Base-by-base conservation (phyloP, 306 rosid species). In the Vachellia collinsii region DNA sequence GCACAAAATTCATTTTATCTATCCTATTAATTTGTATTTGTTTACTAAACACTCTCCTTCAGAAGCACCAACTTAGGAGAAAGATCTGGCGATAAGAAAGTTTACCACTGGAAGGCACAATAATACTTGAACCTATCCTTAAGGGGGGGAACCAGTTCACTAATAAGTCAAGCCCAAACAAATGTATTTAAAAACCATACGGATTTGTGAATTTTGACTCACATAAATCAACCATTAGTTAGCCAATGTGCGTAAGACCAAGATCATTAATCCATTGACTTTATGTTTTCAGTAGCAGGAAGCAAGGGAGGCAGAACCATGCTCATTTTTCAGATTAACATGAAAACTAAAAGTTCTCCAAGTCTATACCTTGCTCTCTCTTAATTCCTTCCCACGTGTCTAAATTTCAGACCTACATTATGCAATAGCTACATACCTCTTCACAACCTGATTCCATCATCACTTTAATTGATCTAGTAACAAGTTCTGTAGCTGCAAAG, bases 371-470 rank as follows among this genome's bases (percentile, higher is more conserved):
- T 38, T 38, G 76, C 67, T 82, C 76, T 34, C 54, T 41, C 64
- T 72, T 64, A 8, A 42, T 13, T 72, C 79, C 53, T 72, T 66
- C 39, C 44, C 38, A 72, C 23, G 54, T 3, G 19, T 11, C 43
- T 70, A 53, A 69, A 46, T 72, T 23, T 69, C 38, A 70, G 43
- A 47, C 19, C 47, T 61, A 25, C 61, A 62, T 53, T 6, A 12
- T 6, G 25, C 46, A 54, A 63, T 20, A 58, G 53, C 37, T 3
- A 75, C 82, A 78, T 93, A 93, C 99, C 98, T 95, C 99, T 73
- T 95, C 97, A 72, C 98, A 95, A 16, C 99, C 99, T 0, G 98
- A 95, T 78, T 93, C 98, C 98, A 90, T 91, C 98, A 95, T 93
- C 77, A 89, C 97, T 82, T 86, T 87, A 78, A 95, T 95, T 63